phyloP scores from a whole-genome alignment of 176 grass and related monocot species.

The Eleusine indica region DNA sequence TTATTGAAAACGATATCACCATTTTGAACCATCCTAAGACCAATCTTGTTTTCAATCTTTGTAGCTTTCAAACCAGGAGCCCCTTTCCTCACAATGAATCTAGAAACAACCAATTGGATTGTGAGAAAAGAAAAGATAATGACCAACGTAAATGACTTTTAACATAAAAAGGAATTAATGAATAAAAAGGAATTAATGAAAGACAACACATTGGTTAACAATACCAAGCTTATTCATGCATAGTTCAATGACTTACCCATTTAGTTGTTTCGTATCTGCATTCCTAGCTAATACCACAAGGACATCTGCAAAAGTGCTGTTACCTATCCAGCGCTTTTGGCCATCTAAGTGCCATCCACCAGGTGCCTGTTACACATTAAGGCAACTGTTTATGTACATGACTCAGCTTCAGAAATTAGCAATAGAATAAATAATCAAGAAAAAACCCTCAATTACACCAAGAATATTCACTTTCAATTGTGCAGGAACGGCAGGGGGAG shows the following conservation, averaged over 20 bases:
- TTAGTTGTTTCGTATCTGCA: slow-evolving; percentile 58
- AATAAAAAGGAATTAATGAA: neutral
- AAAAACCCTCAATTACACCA: neutral
- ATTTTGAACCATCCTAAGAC: slow-evolving; percentile 80
- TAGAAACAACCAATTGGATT: slow-evolving; percentile 21
- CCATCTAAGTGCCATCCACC: slow-evolving; percentile 78
- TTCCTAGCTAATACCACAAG: slow-evolving; percentile 72
- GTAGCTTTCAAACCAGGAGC: slow-evolving; percentile 59
- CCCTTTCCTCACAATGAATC: slow-evolving; percentile 81
- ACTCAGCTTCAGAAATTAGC: neutral
- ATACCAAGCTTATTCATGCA: neutral
- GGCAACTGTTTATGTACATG: neutral
- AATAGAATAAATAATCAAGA: slow-evolving; percentile 3
- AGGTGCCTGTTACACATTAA: slow-evolving; percentile 47
- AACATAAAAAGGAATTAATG: neutral
- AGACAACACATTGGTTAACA: neutral
- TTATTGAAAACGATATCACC: slow-evolving; percentile 72
- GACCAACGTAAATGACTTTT: neutral
- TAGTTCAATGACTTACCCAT: slow-evolving; percentile 55
- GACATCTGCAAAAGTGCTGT: slow-evolving; percentile 82
- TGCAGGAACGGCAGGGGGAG: neutral
- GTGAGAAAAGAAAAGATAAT: neutral
- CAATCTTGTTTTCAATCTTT: slow-evolving; percentile 88
- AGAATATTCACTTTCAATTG: slow-evolving; percentile 4
- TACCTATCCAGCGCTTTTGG: slow-evolving; percentile 81